Conservation (phyloP, 2,329 filamentous ascomycete genomes). For the Coniella vitis region DNA sequence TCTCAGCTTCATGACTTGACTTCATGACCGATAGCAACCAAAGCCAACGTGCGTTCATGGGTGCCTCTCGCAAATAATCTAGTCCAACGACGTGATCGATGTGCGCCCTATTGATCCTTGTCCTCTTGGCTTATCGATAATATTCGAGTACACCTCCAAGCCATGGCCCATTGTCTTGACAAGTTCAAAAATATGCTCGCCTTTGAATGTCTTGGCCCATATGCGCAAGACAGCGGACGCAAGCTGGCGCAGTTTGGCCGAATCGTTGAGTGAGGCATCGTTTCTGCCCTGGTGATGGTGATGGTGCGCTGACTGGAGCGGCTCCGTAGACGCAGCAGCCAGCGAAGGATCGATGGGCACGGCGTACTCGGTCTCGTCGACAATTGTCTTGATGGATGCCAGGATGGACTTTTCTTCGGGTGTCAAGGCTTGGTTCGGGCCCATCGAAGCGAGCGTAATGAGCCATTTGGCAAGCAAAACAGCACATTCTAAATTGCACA, state of each 20-base stretch:
- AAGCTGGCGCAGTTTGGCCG: conserved; percentile 46
- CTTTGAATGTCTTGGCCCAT: conserved; percentile 57
- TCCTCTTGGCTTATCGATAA: conserved; percentile 48
- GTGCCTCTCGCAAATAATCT: not conserved
- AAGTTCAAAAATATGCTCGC: conserved; percentile 54
- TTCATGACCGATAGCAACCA: no score
- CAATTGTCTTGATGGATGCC: conserved; percentile 49
- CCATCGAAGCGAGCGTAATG: conserved; percentile 46
- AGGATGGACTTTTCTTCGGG: conserved; percentile 48
- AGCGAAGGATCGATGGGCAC: conserved; percentile 53
- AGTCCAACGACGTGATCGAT: conserved; percentile 7
- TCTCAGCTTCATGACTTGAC: no score
- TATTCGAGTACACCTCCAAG: conserved; percentile 49
- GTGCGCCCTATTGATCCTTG: conserved; percentile 36
- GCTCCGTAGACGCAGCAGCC: conserved; percentile 26
- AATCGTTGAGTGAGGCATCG: conserved; percentile 41
- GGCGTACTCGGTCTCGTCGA: conserved; percentile 57
- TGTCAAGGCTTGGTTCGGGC: conserved; percentile 41
- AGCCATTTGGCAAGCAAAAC: conserved; percentile 56
- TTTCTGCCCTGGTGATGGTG: conserved; percentile 26
- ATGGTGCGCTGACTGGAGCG: conserved; percentile 21
- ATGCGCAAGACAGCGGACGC: conserved; percentile 52
- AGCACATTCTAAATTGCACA: conserved; percentile 57
- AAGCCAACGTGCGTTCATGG: no score
- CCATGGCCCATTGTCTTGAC: conserved; percentile 51